Conservation (phyloP, 495 filamentous ascomycete species). For the Oidiodendron maius region DNA sequence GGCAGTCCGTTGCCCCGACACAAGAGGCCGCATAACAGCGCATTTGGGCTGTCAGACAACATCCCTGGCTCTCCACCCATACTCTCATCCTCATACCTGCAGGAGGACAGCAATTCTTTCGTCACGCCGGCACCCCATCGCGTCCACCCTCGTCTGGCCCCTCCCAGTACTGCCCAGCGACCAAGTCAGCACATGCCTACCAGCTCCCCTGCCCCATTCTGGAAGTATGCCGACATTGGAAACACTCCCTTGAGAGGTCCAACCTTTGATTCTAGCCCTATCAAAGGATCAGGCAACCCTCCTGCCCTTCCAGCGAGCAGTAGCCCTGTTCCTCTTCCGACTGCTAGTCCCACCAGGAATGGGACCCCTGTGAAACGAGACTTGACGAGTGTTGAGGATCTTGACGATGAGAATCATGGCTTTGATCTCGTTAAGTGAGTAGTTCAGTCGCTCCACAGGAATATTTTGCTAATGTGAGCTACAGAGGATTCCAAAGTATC, state of each 20-base stretch:
- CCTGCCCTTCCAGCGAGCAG: conserved; percentile 53
- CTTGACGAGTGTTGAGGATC: conserved; percentile 43
- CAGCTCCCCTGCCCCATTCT: conserved; percentile 94
- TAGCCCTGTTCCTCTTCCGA: conserved; percentile 33
- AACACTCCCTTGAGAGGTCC: conserved; percentile 64
- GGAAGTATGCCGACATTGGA: conserved; percentile 75
- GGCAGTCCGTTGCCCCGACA: conserved; percentile 48
- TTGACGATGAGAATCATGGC: conserved; percentile 41
- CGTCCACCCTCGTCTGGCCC: conserved; percentile 75
- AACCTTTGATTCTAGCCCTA: conserved; percentile 46
- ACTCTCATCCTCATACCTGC: conserved; percentile 56
- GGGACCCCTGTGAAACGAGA: conserved; percentile 4
- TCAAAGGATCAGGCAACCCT: conserved; percentile 26
- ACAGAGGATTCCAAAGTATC: conserved; percentile 66
- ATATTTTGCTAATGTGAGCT: background rate
- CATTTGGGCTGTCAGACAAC: conserved; percentile 54
- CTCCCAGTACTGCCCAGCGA: conserved; percentile 81
- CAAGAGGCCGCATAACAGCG: conserved; percentile 34
- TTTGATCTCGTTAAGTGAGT: conserved; percentile 26
- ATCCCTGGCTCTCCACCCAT: conserved; percentile 61
- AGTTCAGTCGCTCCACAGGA: background rate
- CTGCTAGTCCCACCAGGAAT: conserved; percentile 25
- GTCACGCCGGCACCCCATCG: conserved; percentile 82
- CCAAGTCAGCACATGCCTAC: conserved; percentile 94
- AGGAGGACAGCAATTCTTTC: conserved; percentile 50